Evolutionary conservation across 306 rosid species (phyloP).

Genomic region (Hippophae gyantsensis): DNA sequence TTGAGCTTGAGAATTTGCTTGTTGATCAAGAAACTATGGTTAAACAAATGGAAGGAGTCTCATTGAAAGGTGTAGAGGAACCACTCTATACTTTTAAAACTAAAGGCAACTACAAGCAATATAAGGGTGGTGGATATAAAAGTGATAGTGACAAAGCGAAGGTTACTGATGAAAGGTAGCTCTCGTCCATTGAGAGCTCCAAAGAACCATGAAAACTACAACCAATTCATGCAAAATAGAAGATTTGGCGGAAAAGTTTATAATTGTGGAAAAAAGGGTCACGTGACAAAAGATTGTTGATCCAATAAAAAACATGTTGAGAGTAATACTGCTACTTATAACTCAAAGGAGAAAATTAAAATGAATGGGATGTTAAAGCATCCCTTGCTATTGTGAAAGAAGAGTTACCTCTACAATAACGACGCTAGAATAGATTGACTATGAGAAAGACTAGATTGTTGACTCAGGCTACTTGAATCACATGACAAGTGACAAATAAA

Average conservation of each 20-base stretch:
- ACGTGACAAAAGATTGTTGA: constrained; percentile 1
- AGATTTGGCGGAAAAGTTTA: neutral
- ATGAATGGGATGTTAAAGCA: neutral
- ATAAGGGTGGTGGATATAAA: neutral
- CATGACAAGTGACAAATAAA: neutral
- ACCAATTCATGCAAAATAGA: neutral
- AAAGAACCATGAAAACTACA: neutral
- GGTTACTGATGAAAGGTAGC: neutral
- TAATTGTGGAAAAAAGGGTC: neutral
- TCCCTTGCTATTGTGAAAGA: neutral
- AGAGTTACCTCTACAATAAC: neutral
- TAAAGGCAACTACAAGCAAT: neutral
- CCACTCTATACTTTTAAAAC: neutral
- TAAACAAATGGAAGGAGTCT: constrained; percentile 1
- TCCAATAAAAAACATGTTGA: neutral
- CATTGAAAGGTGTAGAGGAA: neutral
- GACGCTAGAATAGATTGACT: neutral
- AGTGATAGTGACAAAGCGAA: too few relatives aligned
- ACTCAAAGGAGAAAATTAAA: neutral
- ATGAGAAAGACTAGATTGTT: neutral
- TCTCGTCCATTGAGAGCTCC: neutral
- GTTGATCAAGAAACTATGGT: constrained; percentile 7
- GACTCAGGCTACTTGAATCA: neutral
- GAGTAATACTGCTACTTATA: neutral
- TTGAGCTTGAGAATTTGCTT: constrained; percentile 3